Conservation (phyloP, 2,329 filamentous ascomycete genomes). For the Beauveria brongniartii region DNA sequence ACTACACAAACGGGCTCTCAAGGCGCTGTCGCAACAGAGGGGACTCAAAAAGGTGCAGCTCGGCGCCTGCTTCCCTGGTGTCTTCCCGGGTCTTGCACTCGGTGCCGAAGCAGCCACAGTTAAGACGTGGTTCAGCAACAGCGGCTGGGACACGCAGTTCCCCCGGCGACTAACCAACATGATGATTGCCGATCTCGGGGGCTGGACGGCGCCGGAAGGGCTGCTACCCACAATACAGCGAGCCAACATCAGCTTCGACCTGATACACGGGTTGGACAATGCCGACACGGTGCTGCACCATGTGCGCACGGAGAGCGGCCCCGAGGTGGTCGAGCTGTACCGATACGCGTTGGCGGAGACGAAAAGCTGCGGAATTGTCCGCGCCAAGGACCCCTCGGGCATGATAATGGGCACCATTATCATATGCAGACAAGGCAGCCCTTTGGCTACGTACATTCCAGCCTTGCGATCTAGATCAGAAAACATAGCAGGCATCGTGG, state of each 20-base stretch:
- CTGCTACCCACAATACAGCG: slow-evolving; percentile 65
- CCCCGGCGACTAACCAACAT: slow-evolving; percentile 56
- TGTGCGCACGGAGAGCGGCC: slow-evolving; percentile 64
- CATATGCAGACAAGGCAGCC: slow-evolving; percentile 63
- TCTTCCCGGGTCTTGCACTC: slow-evolving; percentile 75
- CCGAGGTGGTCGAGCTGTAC: slow-evolving; percentile 74
- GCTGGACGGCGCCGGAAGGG: slow-evolving; percentile 70
- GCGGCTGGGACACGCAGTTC: slow-evolving; percentile 73
- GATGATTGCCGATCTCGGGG: slow-evolving; percentile 61
- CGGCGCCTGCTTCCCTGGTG: slow-evolving; percentile 71
- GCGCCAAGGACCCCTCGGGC: slow-evolving; percentile 61
- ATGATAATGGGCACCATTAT: slow-evolving; percentile 73
- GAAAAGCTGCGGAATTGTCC: slow-evolving; percentile 70
- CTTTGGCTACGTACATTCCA: slow-evolving; percentile 62
- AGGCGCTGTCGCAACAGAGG: slow-evolving; percentile 60
- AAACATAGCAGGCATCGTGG: slow-evolving; percentile 66
- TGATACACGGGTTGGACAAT: slow-evolving; percentile 74
- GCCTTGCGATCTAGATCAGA: slow-evolving; percentile 52
- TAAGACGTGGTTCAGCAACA: slow-evolving; percentile 77
- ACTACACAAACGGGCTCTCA: slow-evolving; percentile 76
- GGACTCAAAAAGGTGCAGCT: slow-evolving; percentile 75
- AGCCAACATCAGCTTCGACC: slow-evolving; percentile 69
- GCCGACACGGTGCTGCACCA: slow-evolving; percentile 66
- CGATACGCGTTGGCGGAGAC: slow-evolving; percentile 63
- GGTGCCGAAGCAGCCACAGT: slow-evolving; percentile 37